These are phyloP conservation scores for Psilocybe cyanescens DNA, from an alignment of 768 basidiomycete genomes.

Conservation along the genomic window DNA sequence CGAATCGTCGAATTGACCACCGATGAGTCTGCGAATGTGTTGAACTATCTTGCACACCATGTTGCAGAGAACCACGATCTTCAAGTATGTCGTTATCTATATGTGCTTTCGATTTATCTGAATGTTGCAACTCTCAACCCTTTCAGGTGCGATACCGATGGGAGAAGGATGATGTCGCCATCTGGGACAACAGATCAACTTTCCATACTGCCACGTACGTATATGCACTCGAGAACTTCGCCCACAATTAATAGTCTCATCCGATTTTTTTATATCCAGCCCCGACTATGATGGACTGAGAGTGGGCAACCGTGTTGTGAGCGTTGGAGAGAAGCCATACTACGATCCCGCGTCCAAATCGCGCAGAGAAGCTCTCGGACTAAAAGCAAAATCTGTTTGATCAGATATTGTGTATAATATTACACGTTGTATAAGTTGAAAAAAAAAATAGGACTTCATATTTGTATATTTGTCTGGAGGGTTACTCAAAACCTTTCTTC, in stretches of 20 bases:
- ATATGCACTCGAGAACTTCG: background rate
- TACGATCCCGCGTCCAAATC: slow-evolving; percentile 45
- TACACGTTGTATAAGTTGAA: no score
- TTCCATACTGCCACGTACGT: slow-evolving; percentile 51
- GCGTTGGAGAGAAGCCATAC: slow-evolving; percentile 56
- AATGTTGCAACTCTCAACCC: background rate
- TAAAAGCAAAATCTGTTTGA: background rate
- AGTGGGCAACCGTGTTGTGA: slow-evolving; percentile 55
- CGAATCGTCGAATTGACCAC: slow-evolving; percentile 55
- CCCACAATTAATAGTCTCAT: background rate
- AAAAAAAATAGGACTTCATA: no score
- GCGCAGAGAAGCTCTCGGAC: slow-evolving; percentile 30
- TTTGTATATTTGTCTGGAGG: no score
- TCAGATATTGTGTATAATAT: no score
- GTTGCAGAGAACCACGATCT: slow-evolving; percentile 60
- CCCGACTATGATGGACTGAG: slow-evolving; percentile 39
- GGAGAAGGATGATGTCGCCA: slow-evolving; percentile 54
- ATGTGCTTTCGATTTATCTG: no score
- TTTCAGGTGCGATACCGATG: slow-evolving; percentile 51
- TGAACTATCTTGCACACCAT: slow-evolving; percentile 52
- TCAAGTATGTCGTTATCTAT: slow-evolving; percentile 21
- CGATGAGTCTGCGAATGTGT: slow-evolving; percentile 55
- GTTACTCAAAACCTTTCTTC: no score
- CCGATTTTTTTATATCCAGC: slow-evolving; percentile 20
- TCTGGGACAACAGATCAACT: slow-evolving; percentile 64